Conservation (phyloP, 192 early-diverging fungal genomes). For the Coemansia sp. region DNA sequence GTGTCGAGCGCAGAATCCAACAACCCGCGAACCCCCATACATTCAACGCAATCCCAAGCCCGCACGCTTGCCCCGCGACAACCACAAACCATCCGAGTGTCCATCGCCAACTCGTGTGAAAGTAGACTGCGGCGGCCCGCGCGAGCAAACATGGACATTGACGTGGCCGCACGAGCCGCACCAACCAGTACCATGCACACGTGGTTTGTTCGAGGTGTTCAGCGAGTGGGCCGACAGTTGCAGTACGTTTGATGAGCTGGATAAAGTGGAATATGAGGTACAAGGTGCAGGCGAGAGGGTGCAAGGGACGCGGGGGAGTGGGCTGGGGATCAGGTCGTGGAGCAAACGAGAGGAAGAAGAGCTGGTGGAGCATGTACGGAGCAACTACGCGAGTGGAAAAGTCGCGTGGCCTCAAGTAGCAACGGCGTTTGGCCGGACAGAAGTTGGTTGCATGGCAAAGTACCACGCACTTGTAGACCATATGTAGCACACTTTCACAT, state of each 20-base stretch:
- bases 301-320: neutral
- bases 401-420: slow-evolving; percentile 19
- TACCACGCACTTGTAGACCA: slow-evolving; percentile 17
- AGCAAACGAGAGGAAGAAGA: slow-evolving; percentile 12
- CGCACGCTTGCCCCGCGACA: too few species aligned
- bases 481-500: too few species aligned
- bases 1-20: too few species aligned
- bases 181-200: neutral
- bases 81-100: too few species aligned
- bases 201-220: neutral
- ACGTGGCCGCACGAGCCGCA: neutral
- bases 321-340: slow-evolving; percentile 17
- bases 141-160: too few species aligned
- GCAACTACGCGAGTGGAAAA: neutral
- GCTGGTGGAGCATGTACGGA: slow-evolving; percentile 7
- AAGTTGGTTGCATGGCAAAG: slow-evolving; percentile 34
- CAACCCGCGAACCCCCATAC: too few species aligned
- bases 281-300: neutral
- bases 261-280: too few species aligned
- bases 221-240: neutral
- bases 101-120: too few species aligned
- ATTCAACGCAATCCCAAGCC: too few species aligned
- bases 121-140: too few species aligned
- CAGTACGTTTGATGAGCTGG: neutral
- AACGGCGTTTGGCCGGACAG: slow-evolving; percentile 12